Percentiles rank a stretch among this genome's conserved stretches.
phyloP scores from a whole-genome alignment of 2,329 filamentous ascomycete species.

The Fusarium verrucosum region DNA sequence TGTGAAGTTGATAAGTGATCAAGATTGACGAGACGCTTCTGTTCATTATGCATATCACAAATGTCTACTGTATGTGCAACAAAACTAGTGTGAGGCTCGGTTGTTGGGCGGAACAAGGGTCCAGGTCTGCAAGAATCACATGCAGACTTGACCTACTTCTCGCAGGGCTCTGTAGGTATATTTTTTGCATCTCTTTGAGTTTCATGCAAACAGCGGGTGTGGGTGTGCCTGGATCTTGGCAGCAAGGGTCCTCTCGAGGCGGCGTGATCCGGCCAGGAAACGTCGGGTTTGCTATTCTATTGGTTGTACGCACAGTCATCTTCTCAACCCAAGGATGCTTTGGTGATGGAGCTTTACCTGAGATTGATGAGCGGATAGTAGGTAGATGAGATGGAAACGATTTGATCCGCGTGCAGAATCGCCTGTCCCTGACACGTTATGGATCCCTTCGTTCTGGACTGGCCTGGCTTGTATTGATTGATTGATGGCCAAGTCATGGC shows the following conservation, averaged over 20 bases:
- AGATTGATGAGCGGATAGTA: constrained; percentile 9
- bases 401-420: constrained; percentile 8
- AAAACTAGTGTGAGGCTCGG: constrained; percentile 16
- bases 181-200: constrained; percentile 9
- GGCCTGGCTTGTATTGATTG: not conserved
- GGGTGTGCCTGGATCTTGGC: constrained; percentile 28
- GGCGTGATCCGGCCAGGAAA: constrained; percentile 9
- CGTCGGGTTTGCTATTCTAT: constrained; percentile 11
- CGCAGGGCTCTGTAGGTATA: not conserved
- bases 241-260: constrained; percentile 24
- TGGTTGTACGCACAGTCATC: constrained; percentile 31
- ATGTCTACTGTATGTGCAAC: constrained; percentile 3
- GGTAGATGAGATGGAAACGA: constrained; percentile 6
- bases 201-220: constrained; percentile 18
- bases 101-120: constrained; percentile 3
- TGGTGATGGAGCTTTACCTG: constrained; percentile 24
- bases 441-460: constrained; percentile 2
- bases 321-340: constrained; percentile 17
- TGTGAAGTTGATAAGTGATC: constrained; percentile 8
- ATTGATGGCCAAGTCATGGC: not conserved
- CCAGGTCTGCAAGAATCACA: not conserved
- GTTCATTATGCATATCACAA: constrained; percentile 12
- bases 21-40: constrained; percentile 5
- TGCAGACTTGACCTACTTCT: not conserved
- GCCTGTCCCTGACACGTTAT: constrained; percentile 7